phyloP scores from a whole-genome alignment of 805 yeast genomes.

The Ogataea pilisensis region DNA sequence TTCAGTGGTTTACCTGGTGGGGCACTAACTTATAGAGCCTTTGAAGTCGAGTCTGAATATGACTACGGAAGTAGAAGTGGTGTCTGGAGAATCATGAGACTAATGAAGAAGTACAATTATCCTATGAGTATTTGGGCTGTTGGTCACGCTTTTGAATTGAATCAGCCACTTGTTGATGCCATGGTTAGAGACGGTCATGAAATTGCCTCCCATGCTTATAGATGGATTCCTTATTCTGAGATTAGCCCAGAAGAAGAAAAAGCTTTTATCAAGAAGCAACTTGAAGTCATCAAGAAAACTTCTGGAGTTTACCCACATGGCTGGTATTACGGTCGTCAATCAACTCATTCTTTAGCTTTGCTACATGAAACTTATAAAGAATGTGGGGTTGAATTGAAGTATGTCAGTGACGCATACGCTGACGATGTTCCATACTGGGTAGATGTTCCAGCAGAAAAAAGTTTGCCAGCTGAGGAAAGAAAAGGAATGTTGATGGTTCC shows the following conservation, averaged over 20 bases:
- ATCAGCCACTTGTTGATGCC: slow-evolving; percentile 32
- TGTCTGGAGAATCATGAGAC: slow-evolving; percentile 26
- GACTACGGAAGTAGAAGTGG: slow-evolving; percentile 17
- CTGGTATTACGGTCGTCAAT: slow-evolving; percentile 35
- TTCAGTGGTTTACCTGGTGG: slow-evolving; percentile 15
- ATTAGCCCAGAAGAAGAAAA: slow-evolving; percentile 32
- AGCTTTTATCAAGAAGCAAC: slow-evolving; percentile 29
- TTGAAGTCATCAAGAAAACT: slow-evolving; percentile 28
- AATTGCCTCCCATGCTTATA: slow-evolving; percentile 35
- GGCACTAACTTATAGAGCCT: slow-evolving; percentile 10
- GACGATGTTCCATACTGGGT: slow-evolving; percentile 37
- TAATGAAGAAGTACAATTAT: slow-evolving; percentile 29
- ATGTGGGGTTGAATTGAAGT: slow-evolving; percentile 28
- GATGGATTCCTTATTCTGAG: slow-evolving; percentile 35
- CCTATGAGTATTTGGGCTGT: slow-evolving; percentile 36
- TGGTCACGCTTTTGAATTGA: slow-evolving; percentile 35
- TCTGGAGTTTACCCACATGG: slow-evolving; percentile 34
- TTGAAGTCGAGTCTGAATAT: slow-evolving; percentile 17
- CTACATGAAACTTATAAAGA: slow-evolving; percentile 34
- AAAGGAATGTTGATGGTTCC: slow-evolving; percentile 28
- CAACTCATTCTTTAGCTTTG: slow-evolving; percentile 30
- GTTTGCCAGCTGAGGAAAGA: slow-evolving; percentile 14
- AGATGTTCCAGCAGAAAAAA: slow-evolving; percentile 28
- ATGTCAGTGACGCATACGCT: slow-evolving; percentile 34
- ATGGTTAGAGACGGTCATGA: slow-evolving; percentile 36